A percentile compares a stretch with the other conserved stretches of the same genome.
These are phyloP conservation scores for Przewalskia tangutica DNA, from an alignment of 257 asterid genomes.

Conservation along the genomic window DNA sequence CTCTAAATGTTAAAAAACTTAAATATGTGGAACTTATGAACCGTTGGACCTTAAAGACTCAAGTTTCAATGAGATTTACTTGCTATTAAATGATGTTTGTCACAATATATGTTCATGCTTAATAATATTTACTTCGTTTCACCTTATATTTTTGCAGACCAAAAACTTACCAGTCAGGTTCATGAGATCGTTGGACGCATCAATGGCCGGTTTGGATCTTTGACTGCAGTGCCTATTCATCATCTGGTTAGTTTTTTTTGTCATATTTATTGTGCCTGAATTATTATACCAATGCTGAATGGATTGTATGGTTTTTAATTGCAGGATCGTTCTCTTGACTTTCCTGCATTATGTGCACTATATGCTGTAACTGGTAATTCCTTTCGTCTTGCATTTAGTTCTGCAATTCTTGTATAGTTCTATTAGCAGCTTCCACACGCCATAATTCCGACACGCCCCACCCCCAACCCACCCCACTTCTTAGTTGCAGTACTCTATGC, in stretches of 20 bases:
- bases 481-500: neutral
- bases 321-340: conserved; percentile 98
- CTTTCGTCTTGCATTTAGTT: neutral
- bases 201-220: conserved; percentile 91
- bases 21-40: neutral
- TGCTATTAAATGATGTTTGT: neutral
- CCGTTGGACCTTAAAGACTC: neutral
- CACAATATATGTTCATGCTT: neutral
- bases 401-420: neutral
- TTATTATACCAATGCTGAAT: neutral
- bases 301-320: neutral
- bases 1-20: neutral
- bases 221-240: conserved; percentile 87
- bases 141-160: conserved; percentile 44
- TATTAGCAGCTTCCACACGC: neutral
- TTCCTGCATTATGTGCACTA: conserved; percentile 77
- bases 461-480: neutral
- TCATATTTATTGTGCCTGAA: neutral
- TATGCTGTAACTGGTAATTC: conserved; percentile 89
- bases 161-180: conserved; percentile 95
- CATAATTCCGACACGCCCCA: neutral
- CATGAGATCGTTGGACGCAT: conserved; percentile 98
- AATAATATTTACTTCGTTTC: conserved; percentile 7
- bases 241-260: conserved; percentile 64
- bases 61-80: neutral